Evolutionary conservation across 768 basidiomycete genomes (phyloP).

Genomic region (Dioszegia crocea): DNA sequence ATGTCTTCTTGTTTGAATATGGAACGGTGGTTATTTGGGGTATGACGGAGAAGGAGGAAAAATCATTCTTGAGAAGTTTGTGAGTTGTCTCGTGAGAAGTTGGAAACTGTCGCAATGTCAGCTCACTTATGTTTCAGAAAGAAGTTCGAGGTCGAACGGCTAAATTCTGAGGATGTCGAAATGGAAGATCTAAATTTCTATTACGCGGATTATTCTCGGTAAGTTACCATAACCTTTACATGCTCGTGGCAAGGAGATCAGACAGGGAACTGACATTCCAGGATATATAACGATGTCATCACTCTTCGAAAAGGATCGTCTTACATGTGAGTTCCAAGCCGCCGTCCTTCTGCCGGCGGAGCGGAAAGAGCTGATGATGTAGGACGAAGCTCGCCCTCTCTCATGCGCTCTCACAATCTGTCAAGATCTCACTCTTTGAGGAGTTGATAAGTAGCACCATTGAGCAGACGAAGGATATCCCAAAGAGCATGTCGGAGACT

Average conservation of each 20-base stretch:
- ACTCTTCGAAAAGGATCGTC: slow-evolving; percentile 86
- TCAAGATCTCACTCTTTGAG: slow-evolving; percentile 96
- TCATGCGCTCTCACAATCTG: slow-evolving; percentile 91
- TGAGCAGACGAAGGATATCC: slow-evolving; percentile 93
- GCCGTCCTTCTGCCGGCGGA: not conserved
- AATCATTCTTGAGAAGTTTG: slow-evolving; percentile 83
- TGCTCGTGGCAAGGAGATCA: too few relatives aligned
- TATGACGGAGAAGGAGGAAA: slow-evolving; percentile 90
- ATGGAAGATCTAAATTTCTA: slow-evolving; percentile 98
- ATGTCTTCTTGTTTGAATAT: slow-evolving; percentile 90
- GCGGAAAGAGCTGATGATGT: slow-evolving; percentile 9
- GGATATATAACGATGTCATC: slow-evolving; percentile 97
- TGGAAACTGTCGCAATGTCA: not conserved
- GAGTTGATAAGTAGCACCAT: slow-evolving; percentile 87
- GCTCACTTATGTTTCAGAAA: slow-evolving; percentile 56
- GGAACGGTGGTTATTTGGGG: slow-evolving; percentile 97
- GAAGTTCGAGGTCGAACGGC: slow-evolving; percentile 86
- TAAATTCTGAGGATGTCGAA: slow-evolving; percentile 79
- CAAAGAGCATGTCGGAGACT: slow-evolving; percentile 85
- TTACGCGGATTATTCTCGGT: slow-evolving; percentile 94
- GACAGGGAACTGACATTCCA: slow-evolving; percentile 34
- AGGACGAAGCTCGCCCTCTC: slow-evolving; percentile 96
- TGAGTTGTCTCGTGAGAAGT: slow-evolving; percentile 52
- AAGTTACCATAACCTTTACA: slow-evolving; percentile 12
- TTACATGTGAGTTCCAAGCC: slow-evolving; percentile 68